Evolutionary conservation across 1,284 basidiomycete species (phyloP), one percentile per base, ranked within the genome.

Genomic region (Ustilago tritici): DNA sequence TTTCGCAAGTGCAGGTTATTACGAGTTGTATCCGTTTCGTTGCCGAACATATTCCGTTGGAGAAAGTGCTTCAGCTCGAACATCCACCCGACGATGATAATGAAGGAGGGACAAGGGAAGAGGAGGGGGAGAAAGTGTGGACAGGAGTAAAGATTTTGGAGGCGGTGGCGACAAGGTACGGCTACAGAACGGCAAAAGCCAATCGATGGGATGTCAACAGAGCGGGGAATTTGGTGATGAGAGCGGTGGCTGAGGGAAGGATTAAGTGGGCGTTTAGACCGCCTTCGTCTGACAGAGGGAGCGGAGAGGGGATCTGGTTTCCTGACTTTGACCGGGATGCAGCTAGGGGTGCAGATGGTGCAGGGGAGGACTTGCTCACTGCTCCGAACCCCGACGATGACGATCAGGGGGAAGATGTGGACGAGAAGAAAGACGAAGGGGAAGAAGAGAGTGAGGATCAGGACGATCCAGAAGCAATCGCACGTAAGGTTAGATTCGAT

Each of bases 131-230:
- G n/a, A 40, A 54, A 36, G 61, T 62, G 28, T 95, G 93, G 93
- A 93, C 93, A 0, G 91, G 92, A 10, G 92, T 93, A 87, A 92
- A 93, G 77, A 89, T 97, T 49, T 89, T 96, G 70, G 91, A 90
- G 10, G 91, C 91, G 3, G 92, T 92, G 84, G 94, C 95, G 0
- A 85, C 90, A 57, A 88, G 90, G 76, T 93, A 93, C 82, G 92
- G 92, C 31, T 83, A 77, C 65, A 67, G 95, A 43, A 97, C 95
- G 50, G 95, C 95, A 11, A 93, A 94, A 86, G 92, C 93, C 17
- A 94, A 93, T 7, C 87, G 95, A 65, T 92, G 93, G 9, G 95
- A 97, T 87, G 88, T 92, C 19, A 92, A 94, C 83, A 90, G 95
- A 54, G 93, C 94, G 1, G 95, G 94, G 19, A 95, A 96, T 84